Percentiles rank a stretch among this genome's conserved stretches.
These are phyloP conservation scores for Taiozyma sp. DNA, from an alignment of 1,139 yeast genomes.

Conservation along the genomic window DNA sequence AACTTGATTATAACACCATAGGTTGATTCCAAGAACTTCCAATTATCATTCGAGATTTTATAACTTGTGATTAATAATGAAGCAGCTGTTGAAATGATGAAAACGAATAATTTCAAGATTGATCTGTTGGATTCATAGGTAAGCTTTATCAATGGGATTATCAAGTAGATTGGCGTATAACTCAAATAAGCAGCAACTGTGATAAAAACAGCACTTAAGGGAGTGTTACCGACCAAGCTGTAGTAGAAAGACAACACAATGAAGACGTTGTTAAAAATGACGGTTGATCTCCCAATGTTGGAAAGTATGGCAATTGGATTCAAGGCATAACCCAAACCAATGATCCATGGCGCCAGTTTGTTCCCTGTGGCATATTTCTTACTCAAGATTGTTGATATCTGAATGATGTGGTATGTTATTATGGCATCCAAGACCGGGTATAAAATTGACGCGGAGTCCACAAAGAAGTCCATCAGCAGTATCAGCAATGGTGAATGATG, in stretches of 20 bases:
- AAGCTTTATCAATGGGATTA: constrained; percentile 48
- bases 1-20: constrained; percentile 60
- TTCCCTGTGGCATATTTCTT: constrained; percentile 5
- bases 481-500: constrained; percentile 77
- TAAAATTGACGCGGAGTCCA: constrained; percentile 28
- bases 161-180: constrained; percentile 52
- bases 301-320: constrained; percentile 77
- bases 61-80: constrained; percentile 39
- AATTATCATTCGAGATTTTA: constrained; percentile 35
- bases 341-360: constrained; percentile 35
- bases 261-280: constrained; percentile 53
- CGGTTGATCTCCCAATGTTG: constrained; percentile 66
- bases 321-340: constrained; percentile 63
- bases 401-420: constrained; percentile 31
- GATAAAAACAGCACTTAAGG: constrained; percentile 47
- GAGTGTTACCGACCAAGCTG: constrained; percentile 35
- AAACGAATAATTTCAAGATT: constrained; percentile 1
- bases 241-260: constrained; percentile 48
- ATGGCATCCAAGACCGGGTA: constrained; percentile 38
- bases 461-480: constrained; percentile 29
- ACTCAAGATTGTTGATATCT: constrained; percentile 29
- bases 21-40: constrained; percentile 55
- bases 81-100: constrained; percentile 22
- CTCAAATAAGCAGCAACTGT: constrained; percentile 65
- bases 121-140: constrained; percentile 12